These are phyloP conservation scores for Wickerhamomyces ciferrii DNA, from an alignment of 805 yeast species.

Conservation along the genomic window DNA sequence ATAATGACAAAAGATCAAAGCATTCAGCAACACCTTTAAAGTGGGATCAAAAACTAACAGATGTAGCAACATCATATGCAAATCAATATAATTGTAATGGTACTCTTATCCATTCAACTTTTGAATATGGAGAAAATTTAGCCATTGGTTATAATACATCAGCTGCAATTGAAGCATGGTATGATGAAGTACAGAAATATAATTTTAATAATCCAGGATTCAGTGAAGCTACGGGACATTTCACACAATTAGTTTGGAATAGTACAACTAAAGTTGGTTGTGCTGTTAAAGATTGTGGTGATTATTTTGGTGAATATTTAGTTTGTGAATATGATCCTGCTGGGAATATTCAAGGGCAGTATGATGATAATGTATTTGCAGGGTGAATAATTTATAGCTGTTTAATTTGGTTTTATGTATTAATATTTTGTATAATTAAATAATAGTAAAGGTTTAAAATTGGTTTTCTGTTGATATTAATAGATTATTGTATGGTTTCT, in stretches of 20 bases:
- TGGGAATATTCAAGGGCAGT: slow-evolving; percentile 55
- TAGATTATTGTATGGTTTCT: too few species aligned
- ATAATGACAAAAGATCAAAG: slow-evolving; percentile 50
- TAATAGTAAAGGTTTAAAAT: too few species aligned
- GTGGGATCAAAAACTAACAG: slow-evolving; percentile 52
- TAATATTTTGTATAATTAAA: too few species aligned
- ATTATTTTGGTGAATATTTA: slow-evolving; percentile 46
- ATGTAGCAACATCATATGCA: slow-evolving; percentile 55
- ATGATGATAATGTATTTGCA: slow-evolving; percentile 27
- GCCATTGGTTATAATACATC: slow-evolving; percentile 63
- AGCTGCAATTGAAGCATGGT: slow-evolving; percentile 73
- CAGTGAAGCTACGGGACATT: slow-evolving; percentile 59
- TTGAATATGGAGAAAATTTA: slow-evolving; percentile 73
- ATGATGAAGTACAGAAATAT: slow-evolving; percentile 53
- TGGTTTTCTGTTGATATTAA: too few species aligned
- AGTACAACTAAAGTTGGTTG: slow-evolving; percentile 62
- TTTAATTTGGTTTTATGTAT: too few species aligned
- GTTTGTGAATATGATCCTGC: slow-evolving; percentile 66
- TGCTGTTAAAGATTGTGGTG: slow-evolving; percentile 55
- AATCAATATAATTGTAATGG: slow-evolving; percentile 51
- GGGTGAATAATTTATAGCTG: too few species aligned
- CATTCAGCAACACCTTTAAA: slow-evolving; percentile 46
- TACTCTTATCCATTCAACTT: slow-evolving; percentile 55
- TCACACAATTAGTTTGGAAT: slow-evolving; percentile 78
- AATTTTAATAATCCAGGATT: slow-evolving; percentile 44